A percentile compares a stretch with the other conserved stretches of the same genome.
These are phyloP conservation scores for Chrysanthemum makinoi DNA, from an alignment of 129 eudicot species.

Conservation along the genomic window DNA sequence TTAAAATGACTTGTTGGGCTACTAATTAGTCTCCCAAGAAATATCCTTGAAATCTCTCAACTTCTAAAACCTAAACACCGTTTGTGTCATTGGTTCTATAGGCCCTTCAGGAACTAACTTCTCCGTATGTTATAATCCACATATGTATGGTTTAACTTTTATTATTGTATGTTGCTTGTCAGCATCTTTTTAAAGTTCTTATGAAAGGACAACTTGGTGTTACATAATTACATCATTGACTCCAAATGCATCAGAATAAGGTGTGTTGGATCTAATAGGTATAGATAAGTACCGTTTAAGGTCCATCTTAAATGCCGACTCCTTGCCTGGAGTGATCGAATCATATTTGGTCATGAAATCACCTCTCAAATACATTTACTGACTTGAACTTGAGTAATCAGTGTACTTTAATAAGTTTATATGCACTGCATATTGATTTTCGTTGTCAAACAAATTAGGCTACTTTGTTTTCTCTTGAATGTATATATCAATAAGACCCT, in stretches of 20 bases:
- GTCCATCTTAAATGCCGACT: too few relatives aligned
- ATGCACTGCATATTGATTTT: conserved; percentile 7
- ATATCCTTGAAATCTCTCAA: neutral
- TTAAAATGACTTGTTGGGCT: neutral
- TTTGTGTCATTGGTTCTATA: neutral
- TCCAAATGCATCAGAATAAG: neutral
- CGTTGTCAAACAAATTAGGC: neutral
- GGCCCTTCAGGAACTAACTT: neutral
- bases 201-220: conserved; percentile 9
- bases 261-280: too few relatives aligned
- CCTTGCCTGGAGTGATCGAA: too few relatives aligned
- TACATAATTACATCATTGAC: conserved; percentile 13
- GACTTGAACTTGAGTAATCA: neutral
- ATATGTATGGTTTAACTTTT: neutral
- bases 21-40: conserved; percentile 7
- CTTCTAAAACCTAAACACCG: neutral
- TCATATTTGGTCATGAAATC: neutral
- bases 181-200: neutral
- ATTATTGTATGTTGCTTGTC: neutral
- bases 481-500: neutral
- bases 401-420: conserved; percentile 4
- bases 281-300: too few relatives aligned
- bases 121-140: neutral
- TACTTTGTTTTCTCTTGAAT: conserved; percentile 2
- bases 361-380: neutral